These are phyloP conservation scores for Phytophthora pistaciae DNA, from an alignment of 352 stramenopile species.

Conservation along the genomic window DNA sequence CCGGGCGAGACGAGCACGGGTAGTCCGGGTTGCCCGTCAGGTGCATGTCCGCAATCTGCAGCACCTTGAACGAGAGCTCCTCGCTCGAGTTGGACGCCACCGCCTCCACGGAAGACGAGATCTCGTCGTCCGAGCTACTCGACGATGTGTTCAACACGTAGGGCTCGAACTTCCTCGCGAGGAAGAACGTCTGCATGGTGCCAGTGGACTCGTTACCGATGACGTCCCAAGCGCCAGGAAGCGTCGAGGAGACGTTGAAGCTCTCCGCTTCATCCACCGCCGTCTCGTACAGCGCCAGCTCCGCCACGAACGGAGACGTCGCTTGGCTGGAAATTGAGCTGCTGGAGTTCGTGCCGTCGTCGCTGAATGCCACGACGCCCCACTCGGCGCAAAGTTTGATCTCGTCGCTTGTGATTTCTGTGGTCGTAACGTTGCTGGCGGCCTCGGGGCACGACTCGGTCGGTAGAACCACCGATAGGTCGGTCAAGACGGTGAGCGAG, in stretches of 20 bases:
- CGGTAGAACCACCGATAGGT: conserved; percentile 31
- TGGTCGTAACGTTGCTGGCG: conserved; percentile 12
- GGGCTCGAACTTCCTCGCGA: conserved; percentile 29
- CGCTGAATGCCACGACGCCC: conserved; percentile 26
- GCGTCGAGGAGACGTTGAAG: conserved; percentile 25
- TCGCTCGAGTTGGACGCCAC: conserved; percentile 30
- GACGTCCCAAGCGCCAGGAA: conserved; percentile 36
- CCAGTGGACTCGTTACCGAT: conserved; percentile 30
- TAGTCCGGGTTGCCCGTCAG: conserved; percentile 51
- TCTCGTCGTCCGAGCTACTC: conserved; percentile 4
- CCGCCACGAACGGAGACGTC: conserved; percentile 36
- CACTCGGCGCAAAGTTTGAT: conserved; percentile 40
- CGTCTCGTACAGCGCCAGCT: conserved; percentile 37
- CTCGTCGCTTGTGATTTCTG: conserved; percentile 32
- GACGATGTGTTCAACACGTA: conserved; percentile 20
- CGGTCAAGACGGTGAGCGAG: conserved; percentile 26
- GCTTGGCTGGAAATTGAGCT: conserved; percentile 19
- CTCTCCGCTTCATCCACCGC: conserved; percentile 22
- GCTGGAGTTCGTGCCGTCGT: conserved; percentile 14
- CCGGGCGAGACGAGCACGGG: conserved; percentile 39
- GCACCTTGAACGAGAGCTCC: conserved; percentile 60
- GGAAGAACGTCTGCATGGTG: conserved; percentile 28
- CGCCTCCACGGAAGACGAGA: conserved; percentile 42
- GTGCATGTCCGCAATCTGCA: conserved; percentile 80
- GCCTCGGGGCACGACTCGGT: conserved; percentile 23